Conservation (phyloP, 345 rosid genomes). For the Isatis tinctoria region DNA sequence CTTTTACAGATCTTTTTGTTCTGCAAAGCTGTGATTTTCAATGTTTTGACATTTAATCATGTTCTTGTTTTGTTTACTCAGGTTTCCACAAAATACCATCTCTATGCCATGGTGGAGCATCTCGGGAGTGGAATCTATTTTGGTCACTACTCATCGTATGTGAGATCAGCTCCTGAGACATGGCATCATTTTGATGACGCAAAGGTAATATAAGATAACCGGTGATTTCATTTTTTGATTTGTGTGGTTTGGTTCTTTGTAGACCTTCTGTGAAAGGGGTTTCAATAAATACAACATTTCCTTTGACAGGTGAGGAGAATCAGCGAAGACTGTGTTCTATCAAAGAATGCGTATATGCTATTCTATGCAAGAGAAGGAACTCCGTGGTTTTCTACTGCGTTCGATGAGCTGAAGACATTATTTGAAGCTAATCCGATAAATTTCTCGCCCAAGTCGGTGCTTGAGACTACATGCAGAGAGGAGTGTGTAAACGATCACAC, state of each 20-base stretch:
- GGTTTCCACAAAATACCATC: slow-evolving; percentile 56
- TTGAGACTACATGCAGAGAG: slow-evolving; percentile 38
- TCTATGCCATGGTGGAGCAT: slow-evolving; percentile 82
- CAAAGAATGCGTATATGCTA: slow-evolving; percentile 70
- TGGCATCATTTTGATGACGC: slow-evolving; percentile 82
- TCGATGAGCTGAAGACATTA: slow-evolving; percentile 37
- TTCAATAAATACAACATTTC: neutral
- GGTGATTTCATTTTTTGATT: too few relatives aligned
- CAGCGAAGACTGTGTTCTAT: slow-evolving; percentile 52
- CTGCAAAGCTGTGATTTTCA: neutral
- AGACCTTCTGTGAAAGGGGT: neutral
- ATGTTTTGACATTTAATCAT: neutral
- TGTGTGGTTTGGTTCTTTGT: neutral
- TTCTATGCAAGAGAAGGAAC: slow-evolving; percentile 73
- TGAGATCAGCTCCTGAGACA: slow-evolving; percentile 61
- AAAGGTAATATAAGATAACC: slow-evolving; percentile 35
- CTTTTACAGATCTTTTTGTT: neutral
- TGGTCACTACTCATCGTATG: slow-evolving; percentile 75
- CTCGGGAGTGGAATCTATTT: slow-evolving; percentile 45
- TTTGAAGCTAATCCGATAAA: slow-evolving; percentile 23
- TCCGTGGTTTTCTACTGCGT: slow-evolving; percentile 73
- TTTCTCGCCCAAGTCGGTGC: slow-evolving; percentile 74
- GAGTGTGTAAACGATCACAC: slow-evolving; percentile 18
- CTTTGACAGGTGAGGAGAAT: slow-evolving; percentile 52
- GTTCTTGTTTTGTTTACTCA: slow-evolving; percentile 20